Evolutionary conservation across 192 early-diverging fungal genomes (phyloP).

Genomic region (Backusella sp.): DNA sequence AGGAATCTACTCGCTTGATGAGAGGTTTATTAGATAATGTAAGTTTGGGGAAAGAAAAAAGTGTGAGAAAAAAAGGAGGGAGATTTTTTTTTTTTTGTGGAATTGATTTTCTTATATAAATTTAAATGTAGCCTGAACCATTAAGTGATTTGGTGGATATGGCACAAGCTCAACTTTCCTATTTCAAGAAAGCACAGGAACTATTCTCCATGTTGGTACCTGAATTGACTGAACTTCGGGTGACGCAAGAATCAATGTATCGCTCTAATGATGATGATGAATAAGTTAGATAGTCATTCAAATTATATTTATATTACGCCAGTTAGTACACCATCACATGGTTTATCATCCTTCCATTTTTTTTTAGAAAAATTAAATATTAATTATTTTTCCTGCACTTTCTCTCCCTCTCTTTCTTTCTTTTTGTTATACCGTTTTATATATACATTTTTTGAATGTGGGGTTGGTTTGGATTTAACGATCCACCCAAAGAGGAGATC

Average conservation of each 20-base stretch:
- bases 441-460: not conserved
- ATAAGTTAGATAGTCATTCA: not conserved
- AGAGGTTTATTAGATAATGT: slow-evolving; percentile 77
- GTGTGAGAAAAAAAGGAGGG: not conserved
- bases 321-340: not conserved
- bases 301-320: not conserved
- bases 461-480: not conserved
- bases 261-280: slow-evolving; percentile 45
- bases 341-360: not conserved
- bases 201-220: slow-evolving; percentile 67
- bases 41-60: not conserved
- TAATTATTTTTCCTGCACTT: not conserved
- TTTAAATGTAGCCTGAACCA: slow-evolving; percentile 51
- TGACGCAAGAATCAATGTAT: slow-evolving; percentile 87
- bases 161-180: slow-evolving; percentile 78
- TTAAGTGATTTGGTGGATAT: slow-evolving; percentile 77
- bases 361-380: not conserved
- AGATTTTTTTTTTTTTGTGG: not conserved
- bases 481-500: not conserved
- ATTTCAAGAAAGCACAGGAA: slow-evolving; percentile 74
- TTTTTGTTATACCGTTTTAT: not conserved
- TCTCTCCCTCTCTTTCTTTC: not conserved
- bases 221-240: slow-evolving; percentile 88
- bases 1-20: slow-evolving; percentile 92
- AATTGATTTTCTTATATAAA: slow-evolving; percentile 20